Base-by-base conservation (phyloP, 257 asterid species). In the Capsicum chinense region DNA sequence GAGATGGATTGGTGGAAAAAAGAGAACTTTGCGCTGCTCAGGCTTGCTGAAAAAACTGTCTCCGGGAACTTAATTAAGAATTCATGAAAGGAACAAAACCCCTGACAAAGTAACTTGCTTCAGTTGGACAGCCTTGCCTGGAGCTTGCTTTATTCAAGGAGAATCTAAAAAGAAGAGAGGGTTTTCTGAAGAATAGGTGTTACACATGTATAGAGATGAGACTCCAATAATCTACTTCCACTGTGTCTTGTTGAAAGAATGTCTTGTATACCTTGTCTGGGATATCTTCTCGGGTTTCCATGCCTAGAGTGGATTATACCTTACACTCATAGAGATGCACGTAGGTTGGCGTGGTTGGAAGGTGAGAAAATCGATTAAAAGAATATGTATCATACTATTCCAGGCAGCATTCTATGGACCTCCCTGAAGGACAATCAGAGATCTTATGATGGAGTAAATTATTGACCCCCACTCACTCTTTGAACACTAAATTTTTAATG, bases 291-390 rank as follows among this genome's bases (percentile, higher is more conserved):
- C 16, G 79, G 19, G 17, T 42, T 56, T 71, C 47, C 33, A 47
- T n/a, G 39, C 10, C 39, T n/a, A 71, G 79, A 71, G 79, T 71
- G 79, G 16, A 19, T 47, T n/a, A 73, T 73, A 39, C 59, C 80
- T 69, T 39, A 73, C 80, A 73, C 60, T 48, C 19, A 48, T 19
- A 73, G 60, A 73, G 59, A 73, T 73, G 80, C 80, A 73, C n/a
- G 0, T 48, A 19, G 19, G 80, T 48, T 73, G 44, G 44, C 21
- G 58, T 21, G 37, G 80, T 15, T 73, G 60, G 19, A 73, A 19
- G 80, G 80, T 19, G 60, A 73, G 80, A 11, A 73, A 73, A 48
- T 48, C 3, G 19, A 48, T 13, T 73, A 73, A 44, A 73, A 73
- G 12, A 73, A 19, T 73, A 73, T 19, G 59, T 19, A 17, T 48